Base-by-base conservation (phyloP, 2,329 filamentous ascomycete species). In the Fusarium agapanthi region DNA sequence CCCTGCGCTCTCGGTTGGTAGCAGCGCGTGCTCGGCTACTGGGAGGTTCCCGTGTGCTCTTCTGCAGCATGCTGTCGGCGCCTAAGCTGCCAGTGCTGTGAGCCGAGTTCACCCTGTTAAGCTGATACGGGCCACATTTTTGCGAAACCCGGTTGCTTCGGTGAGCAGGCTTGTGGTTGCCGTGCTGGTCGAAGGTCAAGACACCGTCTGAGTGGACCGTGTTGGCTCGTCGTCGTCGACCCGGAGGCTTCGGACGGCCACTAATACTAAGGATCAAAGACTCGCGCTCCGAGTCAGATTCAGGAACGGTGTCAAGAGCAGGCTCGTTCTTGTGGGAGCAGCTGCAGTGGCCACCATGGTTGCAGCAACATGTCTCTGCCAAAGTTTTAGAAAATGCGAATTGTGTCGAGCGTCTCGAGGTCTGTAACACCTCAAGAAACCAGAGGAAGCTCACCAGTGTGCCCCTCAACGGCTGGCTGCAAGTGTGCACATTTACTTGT, bases 291-390 rank as follows among this genome's bases (percentile, higher is more conserved):
- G 89, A 88, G 77, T 90, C 87, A 69, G 89, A 89, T 80, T 92
- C 90, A 60, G 88, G 89, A 22, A 92, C 89, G 4, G 89, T 88
- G 76, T 91, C 89, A 66, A 91, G 85, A 72, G 74, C 77, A 51
- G 83, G 83, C 76, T 92, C 90, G 80, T 89, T 91, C 82, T 91
- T 92, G 78, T 87, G 81, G 62, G 86, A 85, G 80, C 91, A 93
- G 61, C 88, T 88, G 84, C 91, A 93, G 75, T 88, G 88, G 50
- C 87, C 89, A 71, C 90, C 91, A 76, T 92, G 90, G 80, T 91
- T 92, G 81, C 90, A 92, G 82, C 89, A 92, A 81, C 91, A 93
- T 75, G 88, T 91, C 76, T 90, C 89, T 89, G 83, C 63, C 72
- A 62, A 57, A 55, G 65, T 45, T 70, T 59, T 69, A 72, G 72